Percentiles rank a stretch among this genome's conserved stretches.
Evolutionary conservation across 352 stramenopile genomes (phyloP).

Genomic region (Elongisporangium senticosum): DNA sequence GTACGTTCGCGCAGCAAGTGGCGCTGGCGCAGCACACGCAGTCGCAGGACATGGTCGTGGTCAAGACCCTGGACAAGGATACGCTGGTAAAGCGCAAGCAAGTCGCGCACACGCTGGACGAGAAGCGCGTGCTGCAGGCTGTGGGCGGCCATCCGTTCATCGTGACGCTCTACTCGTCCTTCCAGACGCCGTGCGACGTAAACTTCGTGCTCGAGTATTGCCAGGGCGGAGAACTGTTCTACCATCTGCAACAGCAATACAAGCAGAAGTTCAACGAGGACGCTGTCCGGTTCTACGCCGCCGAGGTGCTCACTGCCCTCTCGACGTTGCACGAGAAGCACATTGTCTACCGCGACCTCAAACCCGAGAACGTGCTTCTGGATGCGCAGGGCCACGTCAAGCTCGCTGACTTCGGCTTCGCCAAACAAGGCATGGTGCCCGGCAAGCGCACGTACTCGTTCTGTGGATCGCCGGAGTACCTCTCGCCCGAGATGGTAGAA

Average conservation of each 20-base stretch:
- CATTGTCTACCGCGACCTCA: constrained; percentile 67
- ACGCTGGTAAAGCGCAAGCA: constrained; percentile 71
- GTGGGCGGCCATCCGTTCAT: constrained; percentile 73
- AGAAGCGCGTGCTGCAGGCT: constrained; percentile 71
- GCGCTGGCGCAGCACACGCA: constrained; percentile 52
- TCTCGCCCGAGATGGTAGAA: constrained; percentile 82
- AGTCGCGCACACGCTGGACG: constrained; percentile 68
- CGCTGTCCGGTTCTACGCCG: constrained; percentile 68
- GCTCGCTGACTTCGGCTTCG: constrained; percentile 81
- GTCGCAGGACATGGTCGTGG: constrained; percentile 57
- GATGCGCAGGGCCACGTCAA: constrained; percentile 75
- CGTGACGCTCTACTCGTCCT: constrained; percentile 61
- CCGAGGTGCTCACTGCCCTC: constrained; percentile 41
- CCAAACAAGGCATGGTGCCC: constrained; percentile 56
- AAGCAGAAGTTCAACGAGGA: constrained; percentile 63
- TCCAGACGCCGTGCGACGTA: constrained; percentile 72
- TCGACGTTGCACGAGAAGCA: constrained; percentile 4
- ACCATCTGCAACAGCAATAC: constrained; percentile 75
- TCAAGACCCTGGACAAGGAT: constrained; percentile 82
- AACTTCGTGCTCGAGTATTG: constrained; percentile 86
- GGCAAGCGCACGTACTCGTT: constrained; percentile 71
- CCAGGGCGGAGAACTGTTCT: constrained; percentile 81
- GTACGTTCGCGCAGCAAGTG: constrained; percentile 80
- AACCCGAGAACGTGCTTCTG: constrained; percentile 76
- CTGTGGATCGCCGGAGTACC: constrained; percentile 78